These are phyloP conservation scores for Stachybotrys elegans DNA, from an alignment of 2,329 filamentous ascomycete genomes.

Conservation along the genomic window DNA sequence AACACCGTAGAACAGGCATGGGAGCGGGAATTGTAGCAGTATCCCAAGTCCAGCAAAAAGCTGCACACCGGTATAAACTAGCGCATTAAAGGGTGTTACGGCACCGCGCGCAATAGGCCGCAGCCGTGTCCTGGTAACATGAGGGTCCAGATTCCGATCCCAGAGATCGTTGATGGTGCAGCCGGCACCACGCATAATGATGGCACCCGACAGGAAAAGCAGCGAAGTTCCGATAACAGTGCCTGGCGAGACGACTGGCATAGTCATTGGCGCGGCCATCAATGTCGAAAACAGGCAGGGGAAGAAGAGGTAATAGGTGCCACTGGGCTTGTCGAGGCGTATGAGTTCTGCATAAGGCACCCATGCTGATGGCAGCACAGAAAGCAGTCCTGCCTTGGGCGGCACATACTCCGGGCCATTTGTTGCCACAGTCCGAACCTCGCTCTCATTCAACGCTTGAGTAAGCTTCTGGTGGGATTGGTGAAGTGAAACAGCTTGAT, in stretches of 20 bases:
- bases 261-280: conserved; percentile 66
- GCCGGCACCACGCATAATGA: conserved; percentile 83
- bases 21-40: conserved; percentile 67
- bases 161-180: conserved; percentile 89
- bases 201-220: conserved; percentile 70
- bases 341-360: conserved; percentile 79
- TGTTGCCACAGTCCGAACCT: too few species aligned
- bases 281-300: conserved; percentile 82
- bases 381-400: conserved; percentile 67
- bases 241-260: conserved; percentile 54
- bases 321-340: conserved; percentile 74
- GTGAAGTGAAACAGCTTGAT: conserved; percentile 17
- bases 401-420: conserved; percentile 59
- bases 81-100: conserved; percentile 63
- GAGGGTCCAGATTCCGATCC: conserved; percentile 81
- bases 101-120: conserved; percentile 79
- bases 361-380: conserved; percentile 61
- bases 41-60: conserved; percentile 68
- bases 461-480: conserved; percentile 14
- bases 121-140: conserved; percentile 69
- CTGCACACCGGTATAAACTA: conserved; percentile 71
- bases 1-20: conserved; percentile 72
- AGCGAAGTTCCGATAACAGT: conserved; percentile 59
- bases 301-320: conserved; percentile 81
- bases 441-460: conserved; percentile 10